Evolutionary conservation across 768 basidiomycete species (phyloP).

Genomic region (Cystofilobasidium ferigula): DNA sequence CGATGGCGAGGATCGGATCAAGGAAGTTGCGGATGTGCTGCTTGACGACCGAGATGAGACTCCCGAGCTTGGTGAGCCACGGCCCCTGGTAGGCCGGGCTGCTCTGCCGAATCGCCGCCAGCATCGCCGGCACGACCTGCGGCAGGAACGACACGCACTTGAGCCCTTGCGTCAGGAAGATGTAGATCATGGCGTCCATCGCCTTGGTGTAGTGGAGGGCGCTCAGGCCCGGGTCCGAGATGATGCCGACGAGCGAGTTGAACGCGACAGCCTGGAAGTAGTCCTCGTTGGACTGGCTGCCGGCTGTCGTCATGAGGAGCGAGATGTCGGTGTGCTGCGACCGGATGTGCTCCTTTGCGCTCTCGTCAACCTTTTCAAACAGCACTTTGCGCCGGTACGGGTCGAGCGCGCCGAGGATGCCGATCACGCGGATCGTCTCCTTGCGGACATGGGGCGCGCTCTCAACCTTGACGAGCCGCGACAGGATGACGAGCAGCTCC

Average conservation of each 20-base stretch:
- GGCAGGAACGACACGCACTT: constrained; percentile 92
- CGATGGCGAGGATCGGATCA: constrained; percentile 67
- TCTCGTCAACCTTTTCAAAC: constrained; percentile 48
- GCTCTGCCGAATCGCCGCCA: constrained; percentile 63
- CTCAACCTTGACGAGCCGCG: constrained; percentile 75
- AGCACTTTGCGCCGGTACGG: constrained; percentile 84
- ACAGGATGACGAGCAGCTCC: constrained; percentile 71
- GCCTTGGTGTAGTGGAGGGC: constrained; percentile 74
- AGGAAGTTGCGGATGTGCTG: constrained; percentile 92
- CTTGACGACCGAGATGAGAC: constrained; percentile 90
- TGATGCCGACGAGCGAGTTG: constrained; percentile 67
- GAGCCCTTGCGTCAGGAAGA: constrained; percentile 94
- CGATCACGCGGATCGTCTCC: constrained; percentile 88
- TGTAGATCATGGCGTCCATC: constrained; percentile 95
- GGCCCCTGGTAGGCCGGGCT: constrained; percentile 79
- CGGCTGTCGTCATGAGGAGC: constrained; percentile 38
- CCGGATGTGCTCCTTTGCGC: constrained; percentile 51
- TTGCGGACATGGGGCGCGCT: constrained; percentile 52
- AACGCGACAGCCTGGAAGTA: constrained; percentile 97
- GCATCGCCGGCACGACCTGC: constrained; percentile 83
- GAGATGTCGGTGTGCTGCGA: constrained; percentile 41
- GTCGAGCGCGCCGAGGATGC: constrained; percentile 89
- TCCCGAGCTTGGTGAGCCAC: constrained; percentile 87
- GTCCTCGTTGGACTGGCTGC: constrained; percentile 62
- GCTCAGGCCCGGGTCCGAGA: constrained; percentile 78